Base-by-base conservation (phyloP, 495 filamentous ascomycete species). In the Copromyces sp. region DNA sequence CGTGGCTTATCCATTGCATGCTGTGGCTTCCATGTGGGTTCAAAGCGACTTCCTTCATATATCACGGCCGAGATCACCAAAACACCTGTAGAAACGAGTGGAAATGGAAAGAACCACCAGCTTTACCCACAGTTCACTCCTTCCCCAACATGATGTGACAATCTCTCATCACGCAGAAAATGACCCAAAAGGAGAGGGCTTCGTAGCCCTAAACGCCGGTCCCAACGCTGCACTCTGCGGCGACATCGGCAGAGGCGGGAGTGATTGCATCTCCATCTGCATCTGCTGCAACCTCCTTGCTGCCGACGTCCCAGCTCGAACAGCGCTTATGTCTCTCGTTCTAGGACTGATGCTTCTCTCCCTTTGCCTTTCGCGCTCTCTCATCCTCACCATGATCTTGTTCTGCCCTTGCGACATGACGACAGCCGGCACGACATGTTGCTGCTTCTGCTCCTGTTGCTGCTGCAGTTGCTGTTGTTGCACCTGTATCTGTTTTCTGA, bases 181-280 rank as follows among this genome's bases (percentile, higher is more conserved):
- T 7, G 73, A 65, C 73, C 45, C 70, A 38, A 59, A 59, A 14
- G 73, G 71, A n/a, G 74, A 72, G 24, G 73, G 73, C 42, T 71
- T 74, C 39, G 76, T 77, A 3, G 76, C 76, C 90, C 24, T 89
- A 29, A 75, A 72, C 3, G 76, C 76, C 29, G 74, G 90, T 12
- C 92, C 92, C 4, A 94, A 84, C 16, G 92, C 92, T 9, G 92
- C 92, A 75, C 90, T 92, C 68, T 93, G 82, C 7, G 92, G 92
- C 39, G 82, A 82, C 75, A 83, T 79, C 9, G 80, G 81, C 20
- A 82, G 39, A 24, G 74, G 72, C 41, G 75, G 61, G 41, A 75
- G 76, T 20, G 35, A 24, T 32, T 41, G 35, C 35, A 72, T 73
- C 44, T 71, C 76, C 17, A 74, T 75, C 32, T 78, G 75, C 69